phyloP scores from a whole-genome alignment of 805 yeast genomes.

The Kodamaea sagamina region DNA sequence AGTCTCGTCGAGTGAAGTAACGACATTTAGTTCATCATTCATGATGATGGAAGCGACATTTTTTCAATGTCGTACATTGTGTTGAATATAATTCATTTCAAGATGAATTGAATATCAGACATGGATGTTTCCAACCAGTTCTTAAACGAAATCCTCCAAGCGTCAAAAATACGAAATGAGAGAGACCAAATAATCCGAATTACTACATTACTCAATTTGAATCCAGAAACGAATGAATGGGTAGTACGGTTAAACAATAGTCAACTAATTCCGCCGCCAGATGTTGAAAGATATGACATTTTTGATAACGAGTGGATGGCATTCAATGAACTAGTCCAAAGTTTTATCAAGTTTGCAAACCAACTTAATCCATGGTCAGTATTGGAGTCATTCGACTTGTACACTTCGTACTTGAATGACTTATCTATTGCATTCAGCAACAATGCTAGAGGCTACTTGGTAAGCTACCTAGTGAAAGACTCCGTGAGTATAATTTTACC shows the following conservation, averaged over 20 bases:
- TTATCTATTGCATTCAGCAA: slow-evolving; percentile 53
- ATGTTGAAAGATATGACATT: slow-evolving; percentile 26
- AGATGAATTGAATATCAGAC: slow-evolving; percentile 7
- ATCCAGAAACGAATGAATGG: slow-evolving; percentile 28
- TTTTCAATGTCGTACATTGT: background rate
- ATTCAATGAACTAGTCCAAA: slow-evolving; percentile 44
- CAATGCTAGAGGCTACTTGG: slow-evolving; percentile 38
- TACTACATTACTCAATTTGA: slow-evolving; percentile 24
- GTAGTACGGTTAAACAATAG: slow-evolving; percentile 26
- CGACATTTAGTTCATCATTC: no score
- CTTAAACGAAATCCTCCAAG: slow-evolving; percentile 35
- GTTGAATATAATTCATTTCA: background rate
- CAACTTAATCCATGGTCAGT: slow-evolving; percentile 57
- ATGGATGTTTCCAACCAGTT: slow-evolving; percentile 17
- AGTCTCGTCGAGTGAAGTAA: no score
- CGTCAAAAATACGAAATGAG: slow-evolving; percentile 19
- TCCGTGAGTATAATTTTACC: slow-evolving; percentile 45
- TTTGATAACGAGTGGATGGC: slow-evolving; percentile 46
- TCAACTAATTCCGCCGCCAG: slow-evolving; percentile 13
- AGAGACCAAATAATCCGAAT: slow-evolving; percentile 24
- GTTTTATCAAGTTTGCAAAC: slow-evolving; percentile 50
- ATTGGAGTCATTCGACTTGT: slow-evolving; percentile 55
- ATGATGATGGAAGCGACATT: no score
- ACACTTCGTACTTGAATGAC: slow-evolving; percentile 48
- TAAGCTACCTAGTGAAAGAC: slow-evolving; percentile 38